Evolutionary conservation across 2,329 filamentous ascomycete species (phyloP).

Genomic region (Podosphaera fusca): DNA sequence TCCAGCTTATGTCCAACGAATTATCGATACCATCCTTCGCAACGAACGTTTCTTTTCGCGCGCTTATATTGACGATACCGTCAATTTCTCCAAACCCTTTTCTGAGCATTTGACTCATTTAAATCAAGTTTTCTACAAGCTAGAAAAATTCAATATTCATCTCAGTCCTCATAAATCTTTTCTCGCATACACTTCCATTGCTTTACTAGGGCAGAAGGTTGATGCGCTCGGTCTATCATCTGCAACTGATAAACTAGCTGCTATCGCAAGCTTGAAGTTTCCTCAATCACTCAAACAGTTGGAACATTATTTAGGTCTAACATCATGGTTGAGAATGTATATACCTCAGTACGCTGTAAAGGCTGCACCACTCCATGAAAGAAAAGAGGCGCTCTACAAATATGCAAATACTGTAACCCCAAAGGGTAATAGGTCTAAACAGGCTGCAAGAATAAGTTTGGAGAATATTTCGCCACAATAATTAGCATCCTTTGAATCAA

Average conservation of each 20-base stretch:
- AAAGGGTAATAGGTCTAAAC: neutral
- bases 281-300: neutral
- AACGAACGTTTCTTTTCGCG: no score
- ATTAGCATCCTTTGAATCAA: neutral
- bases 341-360: neutral
- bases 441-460: neutral
- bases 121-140: no score
- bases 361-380: neutral
- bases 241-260: neutral
- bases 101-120: neutral
- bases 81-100: neutral
- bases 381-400: neutral
- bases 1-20: no score
- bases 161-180: neutral
- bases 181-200: neutral
- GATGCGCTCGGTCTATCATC: neutral
- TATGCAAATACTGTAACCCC: neutral
- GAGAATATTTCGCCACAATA: neutral
- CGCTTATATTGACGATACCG: neutral
- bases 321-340: neutral
- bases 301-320: neutral
- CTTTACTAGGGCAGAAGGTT: neutral
- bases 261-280: no score
- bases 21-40: no score
- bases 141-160: neutral